Evolutionary conservation across 31 red algal genomes (phyloP).

Genomic region (Porphyra umbilicalis): DNA sequence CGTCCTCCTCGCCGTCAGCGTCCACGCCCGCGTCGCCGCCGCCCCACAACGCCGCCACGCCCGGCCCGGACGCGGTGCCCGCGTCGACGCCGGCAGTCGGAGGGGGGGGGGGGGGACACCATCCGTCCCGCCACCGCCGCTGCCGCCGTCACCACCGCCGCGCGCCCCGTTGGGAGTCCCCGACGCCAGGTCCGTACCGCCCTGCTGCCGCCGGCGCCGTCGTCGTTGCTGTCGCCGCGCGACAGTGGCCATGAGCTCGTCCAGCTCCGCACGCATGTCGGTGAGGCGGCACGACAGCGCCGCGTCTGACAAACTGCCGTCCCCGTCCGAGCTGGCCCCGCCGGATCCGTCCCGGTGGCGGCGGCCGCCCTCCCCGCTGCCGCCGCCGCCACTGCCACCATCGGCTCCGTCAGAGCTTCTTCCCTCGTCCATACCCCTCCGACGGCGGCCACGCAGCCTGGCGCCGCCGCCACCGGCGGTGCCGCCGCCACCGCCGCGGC

Average conservation of each 20-base stretch:
- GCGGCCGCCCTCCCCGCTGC: too few relatives aligned
- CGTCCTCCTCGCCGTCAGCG: not conserved
- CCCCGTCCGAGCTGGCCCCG: not conserved
- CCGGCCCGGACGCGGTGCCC: not conserved
- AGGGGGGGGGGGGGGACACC: too few relatives aligned
- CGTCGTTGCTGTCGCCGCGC: not conserved
- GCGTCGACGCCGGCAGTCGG: not conserved
- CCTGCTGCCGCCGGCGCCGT: not conserved
- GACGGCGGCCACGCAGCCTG: not conserved
- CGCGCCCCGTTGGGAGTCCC: not conserved
- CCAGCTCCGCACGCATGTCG: not conserved
- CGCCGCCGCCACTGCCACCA: too few relatives aligned
- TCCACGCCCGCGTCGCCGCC: not conserved
- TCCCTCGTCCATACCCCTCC: too few relatives aligned
- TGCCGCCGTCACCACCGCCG: not conserved
- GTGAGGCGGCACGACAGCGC: not conserved
- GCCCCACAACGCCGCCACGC: not conserved
- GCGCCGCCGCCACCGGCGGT: not conserved
- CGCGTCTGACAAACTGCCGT: not conserved
- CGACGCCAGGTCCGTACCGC: too few relatives aligned
- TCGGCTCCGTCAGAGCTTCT: too few relatives aligned
- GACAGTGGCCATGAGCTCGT: not conserved
- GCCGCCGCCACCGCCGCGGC: not conserved
- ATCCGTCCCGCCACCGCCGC: not conserved
- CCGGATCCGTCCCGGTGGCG: not conserved